Percentiles rank a stretch among this genome's conserved stretches.
Evolutionary conservation across 768 basidiomycete species (phyloP).

Genomic region (Mycena epipterygia): DNA sequence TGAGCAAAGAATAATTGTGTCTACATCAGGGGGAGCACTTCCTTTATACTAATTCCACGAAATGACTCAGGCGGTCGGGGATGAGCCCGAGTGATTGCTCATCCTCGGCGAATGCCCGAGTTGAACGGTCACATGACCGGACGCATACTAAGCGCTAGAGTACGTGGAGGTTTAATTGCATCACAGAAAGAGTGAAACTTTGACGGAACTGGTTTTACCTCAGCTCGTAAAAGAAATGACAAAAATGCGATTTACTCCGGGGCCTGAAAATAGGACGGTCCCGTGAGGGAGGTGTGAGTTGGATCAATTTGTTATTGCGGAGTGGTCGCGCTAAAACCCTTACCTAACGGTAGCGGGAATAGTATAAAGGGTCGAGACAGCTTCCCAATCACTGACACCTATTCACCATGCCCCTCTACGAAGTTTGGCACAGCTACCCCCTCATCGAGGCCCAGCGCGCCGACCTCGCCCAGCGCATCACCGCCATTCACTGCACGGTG

Average conservation of each 20-base stretch:
- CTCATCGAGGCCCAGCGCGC: slow-evolving; percentile 22
- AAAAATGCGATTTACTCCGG: slow-evolving; percentile 6
- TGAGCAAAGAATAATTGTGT: no score
- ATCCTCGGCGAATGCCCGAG: no score
- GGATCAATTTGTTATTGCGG: background rate
- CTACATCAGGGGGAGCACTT: no score
- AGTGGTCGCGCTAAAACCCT: slow-evolving; percentile 7
- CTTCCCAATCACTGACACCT: slow-evolving; percentile 3
- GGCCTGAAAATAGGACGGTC: slow-evolving; percentile 18
- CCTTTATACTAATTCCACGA: no score
- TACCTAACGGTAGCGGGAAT: slow-evolving; percentile 11
- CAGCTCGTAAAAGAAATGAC: slow-evolving; percentile 7
- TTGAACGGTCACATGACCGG: no score
- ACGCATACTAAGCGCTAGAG: no score
- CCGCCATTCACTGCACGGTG: slow-evolving; percentile 19
- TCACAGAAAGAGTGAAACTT: no score
- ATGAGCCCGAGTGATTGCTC: no score
- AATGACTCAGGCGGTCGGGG: no score
- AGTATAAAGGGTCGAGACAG: slow-evolving; percentile 18
- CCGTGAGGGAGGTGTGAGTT: background rate
- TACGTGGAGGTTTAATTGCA: no score
- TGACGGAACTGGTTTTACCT: slow-evolving; percentile 2
- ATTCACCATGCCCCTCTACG: slow-evolving; percentile 24
- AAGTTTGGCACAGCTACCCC: slow-evolving; percentile 27
- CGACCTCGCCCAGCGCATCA: slow-evolving; percentile 27